Evolutionary conservation across 305 asterid genomes (phyloP).

Genomic region (Fraxinus paxiana): DNA sequence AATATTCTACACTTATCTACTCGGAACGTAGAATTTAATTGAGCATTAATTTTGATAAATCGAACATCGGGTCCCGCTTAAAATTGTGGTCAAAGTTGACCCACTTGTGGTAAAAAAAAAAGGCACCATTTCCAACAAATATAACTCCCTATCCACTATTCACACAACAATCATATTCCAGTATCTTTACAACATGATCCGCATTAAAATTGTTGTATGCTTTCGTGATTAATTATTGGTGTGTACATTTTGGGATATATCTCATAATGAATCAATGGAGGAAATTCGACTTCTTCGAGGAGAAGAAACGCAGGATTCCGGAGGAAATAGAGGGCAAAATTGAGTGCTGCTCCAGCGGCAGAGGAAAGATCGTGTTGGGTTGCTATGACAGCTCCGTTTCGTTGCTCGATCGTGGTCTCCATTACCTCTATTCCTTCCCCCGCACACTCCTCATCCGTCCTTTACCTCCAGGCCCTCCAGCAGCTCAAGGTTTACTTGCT

Average conservation of each 20-base stretch:
- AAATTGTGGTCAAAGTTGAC: no score
- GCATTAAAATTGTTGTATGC: not conserved
- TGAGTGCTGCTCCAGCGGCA: conserved; percentile 77
- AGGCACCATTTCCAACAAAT: no score
- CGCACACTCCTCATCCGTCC: conserved; percentile 80
- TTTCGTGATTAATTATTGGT: not conserved
- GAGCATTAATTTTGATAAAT: no score
- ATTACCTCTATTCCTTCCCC: conserved; percentile 68
- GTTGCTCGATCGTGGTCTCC: conserved; percentile 74
- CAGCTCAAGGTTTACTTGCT: conserved; percentile 68
- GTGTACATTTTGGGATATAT: not conserved
- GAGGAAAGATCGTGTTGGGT: conserved; percentile 76
- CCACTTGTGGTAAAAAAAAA: no score
- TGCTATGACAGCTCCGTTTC: conserved; percentile 68
- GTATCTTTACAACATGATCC: not conserved
- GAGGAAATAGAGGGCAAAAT: conserved; percentile 64
- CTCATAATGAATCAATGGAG: conserved; percentile 86
- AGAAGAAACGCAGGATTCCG: conserved; percentile 58
- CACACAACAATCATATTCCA: no score
- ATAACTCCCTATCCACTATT: no score
- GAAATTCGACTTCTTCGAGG: conserved; percentile 93
- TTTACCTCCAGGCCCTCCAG: conserved; percentile 85
- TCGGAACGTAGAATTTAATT: no score
- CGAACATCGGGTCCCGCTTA: no score
- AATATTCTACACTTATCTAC: no score